These are phyloP conservation scores for Phytopythium delawarense DNA, from an alignment of 352 stramenopile genomes.

Conservation along the genomic window DNA sequence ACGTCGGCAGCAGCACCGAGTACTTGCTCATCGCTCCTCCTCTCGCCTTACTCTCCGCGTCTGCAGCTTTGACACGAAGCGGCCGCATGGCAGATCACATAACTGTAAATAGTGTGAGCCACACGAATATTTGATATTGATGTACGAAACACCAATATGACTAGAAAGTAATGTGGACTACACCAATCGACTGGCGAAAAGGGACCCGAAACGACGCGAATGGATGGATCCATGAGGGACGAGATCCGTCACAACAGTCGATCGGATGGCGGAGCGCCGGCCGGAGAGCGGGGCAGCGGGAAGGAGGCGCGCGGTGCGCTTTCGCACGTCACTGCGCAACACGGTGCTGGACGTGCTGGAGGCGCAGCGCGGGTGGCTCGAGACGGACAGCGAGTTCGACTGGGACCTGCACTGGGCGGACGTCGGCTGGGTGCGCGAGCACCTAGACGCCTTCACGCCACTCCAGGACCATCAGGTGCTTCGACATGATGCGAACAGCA, in stretches of 20 bases:
- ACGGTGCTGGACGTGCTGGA: slow-evolving; percentile 82
- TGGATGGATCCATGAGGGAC: not conserved
- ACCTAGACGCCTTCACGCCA: slow-evolving; percentile 65
- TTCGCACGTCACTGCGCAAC: slow-evolving; percentile 92
- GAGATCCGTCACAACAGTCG: not conserved
- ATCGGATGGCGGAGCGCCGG: not conserved
- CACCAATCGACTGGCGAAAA: not conserved
- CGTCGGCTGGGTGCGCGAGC: slow-evolving; percentile 88
- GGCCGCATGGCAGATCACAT: not conserved
- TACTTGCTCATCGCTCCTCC: slow-evolving; percentile 62
- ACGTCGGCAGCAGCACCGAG: slow-evolving; percentile 96
- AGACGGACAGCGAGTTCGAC: slow-evolving; percentile 82
- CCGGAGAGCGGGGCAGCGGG: not conserved
- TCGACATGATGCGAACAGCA: not conserved
- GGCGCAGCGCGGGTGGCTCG: slow-evolving; percentile 80
- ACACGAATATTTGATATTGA: too few relatives aligned
- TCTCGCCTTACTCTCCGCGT: not conserved
- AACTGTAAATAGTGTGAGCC: too few relatives aligned
- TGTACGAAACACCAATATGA: too few relatives aligned
- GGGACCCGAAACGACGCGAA: not conserved
- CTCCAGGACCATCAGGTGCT: slow-evolving; percentile 57
- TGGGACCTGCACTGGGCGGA: slow-evolving; percentile 91
- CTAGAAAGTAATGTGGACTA: not conserved
- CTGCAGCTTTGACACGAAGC: slow-evolving; percentile 8
- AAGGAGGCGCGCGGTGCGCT: slow-evolving; percentile 12